Conservation (phyloP, 805 yeast genomes). For the Kazachstania kunashirensis region DNA sequence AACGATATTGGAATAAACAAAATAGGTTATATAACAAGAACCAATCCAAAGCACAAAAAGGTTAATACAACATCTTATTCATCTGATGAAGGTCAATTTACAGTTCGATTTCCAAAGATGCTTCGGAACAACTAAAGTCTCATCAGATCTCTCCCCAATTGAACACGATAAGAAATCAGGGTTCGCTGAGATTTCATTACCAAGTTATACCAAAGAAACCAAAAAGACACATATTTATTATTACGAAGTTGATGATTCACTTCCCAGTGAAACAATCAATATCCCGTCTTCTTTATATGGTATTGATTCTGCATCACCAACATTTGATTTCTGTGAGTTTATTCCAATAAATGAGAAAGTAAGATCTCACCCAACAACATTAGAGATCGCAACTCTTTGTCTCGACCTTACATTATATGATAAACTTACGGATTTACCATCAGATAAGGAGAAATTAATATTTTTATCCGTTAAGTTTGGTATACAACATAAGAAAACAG, state of each 20-base stretch:
- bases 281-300: not conserved
- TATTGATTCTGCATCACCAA: conserved; percentile 1
- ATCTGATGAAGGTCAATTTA: conserved; percentile 8
- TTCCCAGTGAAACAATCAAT: not conserved
- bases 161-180: not conserved
- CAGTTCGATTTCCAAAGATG: conserved; percentile 4
- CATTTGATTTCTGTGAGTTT: conserved; percentile 13
- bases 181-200: not conserved
- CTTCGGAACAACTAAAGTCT: conserved; percentile 6
- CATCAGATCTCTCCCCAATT: conserved; percentile 4
- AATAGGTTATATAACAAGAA: no score
- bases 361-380: conserved; percentile 4
- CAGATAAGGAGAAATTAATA: conserved; percentile 10
- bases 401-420: conserved; percentile 15
- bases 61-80: no score
- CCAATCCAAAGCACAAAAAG: no score
- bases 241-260: not conserved
- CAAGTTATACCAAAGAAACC: not conserved
- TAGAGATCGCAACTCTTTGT: conserved; percentile 11
- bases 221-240: not conserved
- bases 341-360: conserved; percentile 1
- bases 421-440: conserved; percentile 10
- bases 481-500: conserved; percentile 4
- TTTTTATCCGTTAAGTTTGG: conserved; percentile 19
- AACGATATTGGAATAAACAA: no score